A percentile compares a stretch with the other conserved stretches of the same genome.
Evolutionary conservation across 169 alveolate species (phyloP).

Genomic region (Plasmodium blacklocki): DNA sequence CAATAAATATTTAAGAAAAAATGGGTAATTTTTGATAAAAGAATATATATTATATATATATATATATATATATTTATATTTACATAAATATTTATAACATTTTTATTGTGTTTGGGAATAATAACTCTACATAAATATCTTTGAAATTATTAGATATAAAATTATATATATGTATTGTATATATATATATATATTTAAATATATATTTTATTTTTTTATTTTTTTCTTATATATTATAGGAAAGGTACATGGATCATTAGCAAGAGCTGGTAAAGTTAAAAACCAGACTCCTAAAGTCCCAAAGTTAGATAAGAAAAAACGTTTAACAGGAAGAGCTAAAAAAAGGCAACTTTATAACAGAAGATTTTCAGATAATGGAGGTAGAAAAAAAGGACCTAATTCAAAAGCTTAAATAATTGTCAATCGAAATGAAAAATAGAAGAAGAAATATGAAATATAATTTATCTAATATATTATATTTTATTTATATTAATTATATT

Average conservation of each 20-base stretch:
- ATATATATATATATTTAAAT: not conserved
- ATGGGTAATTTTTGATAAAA: too few relatives aligned
- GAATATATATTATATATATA: too few relatives aligned
- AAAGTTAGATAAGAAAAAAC: constrained; percentile 96
- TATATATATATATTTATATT: too few relatives aligned
- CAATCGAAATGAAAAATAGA: not conserved
- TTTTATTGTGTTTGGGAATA: too few relatives aligned
- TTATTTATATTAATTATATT: not conserved
- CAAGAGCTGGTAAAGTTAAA: constrained; percentile 99
- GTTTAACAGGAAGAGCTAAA: constrained; percentile 98
- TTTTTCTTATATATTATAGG: constrained; percentile 22
- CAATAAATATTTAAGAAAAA: too few relatives aligned
- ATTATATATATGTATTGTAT: not conserved
- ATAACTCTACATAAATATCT: too few relatives aligned
- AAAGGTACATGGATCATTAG: constrained; percentile 98
- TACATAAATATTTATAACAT: too few relatives aligned
- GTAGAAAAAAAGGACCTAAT: constrained; percentile 91
- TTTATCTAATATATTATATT: not conserved
- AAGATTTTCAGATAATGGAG: constrained; percentile 93
- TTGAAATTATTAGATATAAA: too few relatives aligned
- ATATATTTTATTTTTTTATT: not conserved
- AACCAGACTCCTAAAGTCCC: constrained; percentile 98
- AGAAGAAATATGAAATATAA: not conserved
- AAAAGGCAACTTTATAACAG: constrained; percentile 97
- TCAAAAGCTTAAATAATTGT: constrained; percentile 25